These are phyloP conservation scores for Tetragonia tetragonoides DNA, from an alignment of 148 eudicot species.

Conservation along the genomic window DNA sequence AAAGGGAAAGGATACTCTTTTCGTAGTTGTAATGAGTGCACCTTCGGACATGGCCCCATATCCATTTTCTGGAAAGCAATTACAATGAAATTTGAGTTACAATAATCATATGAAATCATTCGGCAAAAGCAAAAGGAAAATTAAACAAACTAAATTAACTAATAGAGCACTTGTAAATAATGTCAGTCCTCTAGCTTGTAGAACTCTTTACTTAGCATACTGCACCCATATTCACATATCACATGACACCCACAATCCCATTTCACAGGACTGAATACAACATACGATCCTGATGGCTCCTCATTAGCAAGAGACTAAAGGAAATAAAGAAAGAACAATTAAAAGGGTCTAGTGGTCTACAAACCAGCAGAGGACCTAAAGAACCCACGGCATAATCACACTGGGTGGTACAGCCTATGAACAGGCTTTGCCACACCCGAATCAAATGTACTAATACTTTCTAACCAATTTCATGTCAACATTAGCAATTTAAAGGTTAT, in stretches of 20 bases:
- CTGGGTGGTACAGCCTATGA: neutral
- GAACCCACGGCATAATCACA: neutral
- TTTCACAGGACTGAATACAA: neutral
- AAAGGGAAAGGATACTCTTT: constrained; percentile 84
- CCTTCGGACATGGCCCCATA: constrained; percentile 96
- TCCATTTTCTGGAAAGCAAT: constrained; percentile 76
- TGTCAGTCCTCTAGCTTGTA: neutral
- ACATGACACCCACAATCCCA: neutral
- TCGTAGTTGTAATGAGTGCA: constrained; percentile 88
- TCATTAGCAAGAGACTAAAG: neutral
- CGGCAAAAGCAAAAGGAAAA: neutral
- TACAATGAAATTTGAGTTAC: constrained; percentile 3
- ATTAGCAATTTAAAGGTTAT: neutral
- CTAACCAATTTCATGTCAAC: neutral
- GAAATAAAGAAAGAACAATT: neutral
- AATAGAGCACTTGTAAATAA: too few species aligned
- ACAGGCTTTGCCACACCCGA: neutral
- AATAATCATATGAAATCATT: neutral
- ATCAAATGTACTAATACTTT: neutral
- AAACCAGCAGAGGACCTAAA: neutral
- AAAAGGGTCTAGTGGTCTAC: neutral
- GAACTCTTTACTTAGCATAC: neutral
- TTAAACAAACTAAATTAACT: neutral
- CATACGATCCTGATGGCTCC: neutral
- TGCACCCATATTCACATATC: neutral